Evolutionary conservation across 1,139 yeast species (phyloP).

Genomic region (Blastobotrys ciferrii): DNA sequence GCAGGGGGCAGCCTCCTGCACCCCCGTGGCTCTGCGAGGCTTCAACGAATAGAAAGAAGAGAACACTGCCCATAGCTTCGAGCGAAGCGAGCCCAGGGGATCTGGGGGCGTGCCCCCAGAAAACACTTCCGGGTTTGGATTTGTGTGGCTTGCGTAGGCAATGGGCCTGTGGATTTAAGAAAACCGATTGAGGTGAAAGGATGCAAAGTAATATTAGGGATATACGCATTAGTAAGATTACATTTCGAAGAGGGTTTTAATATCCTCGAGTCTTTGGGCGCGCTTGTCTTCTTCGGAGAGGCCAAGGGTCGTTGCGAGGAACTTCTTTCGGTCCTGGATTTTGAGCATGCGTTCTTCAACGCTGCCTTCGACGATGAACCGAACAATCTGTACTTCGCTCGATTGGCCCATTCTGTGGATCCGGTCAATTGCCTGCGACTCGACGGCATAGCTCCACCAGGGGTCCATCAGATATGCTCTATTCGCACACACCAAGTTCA

Average conservation of each 20-base stretch:
- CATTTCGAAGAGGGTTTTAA: constrained; percentile 66
- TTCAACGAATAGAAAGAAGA: too few species aligned
- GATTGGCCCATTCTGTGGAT: constrained; percentile 89
- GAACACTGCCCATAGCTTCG: too few species aligned
- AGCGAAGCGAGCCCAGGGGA: too few species aligned
- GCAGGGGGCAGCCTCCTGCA: too few species aligned
- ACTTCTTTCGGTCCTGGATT: constrained; percentile 83
- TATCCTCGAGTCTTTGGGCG: constrained; percentile 74
- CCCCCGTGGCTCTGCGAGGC: too few species aligned
- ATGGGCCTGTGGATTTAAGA: too few species aligned
- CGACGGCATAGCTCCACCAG: constrained; percentile 96
- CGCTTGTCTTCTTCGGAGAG: constrained; percentile 74
- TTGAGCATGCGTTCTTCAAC: constrained; percentile 90
- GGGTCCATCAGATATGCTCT: constrained; percentile 94
- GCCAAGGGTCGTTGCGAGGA: constrained; percentile 81
- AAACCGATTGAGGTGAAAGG: too few species aligned
- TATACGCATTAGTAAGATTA: not conserved
- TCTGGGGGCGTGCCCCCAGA: too few species aligned
- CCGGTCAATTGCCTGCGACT: constrained; percentile 93
- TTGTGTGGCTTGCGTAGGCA: too few species aligned
- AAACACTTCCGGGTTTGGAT: too few species aligned
- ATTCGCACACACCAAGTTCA: constrained; percentile 83
- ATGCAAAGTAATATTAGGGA: not conserved
- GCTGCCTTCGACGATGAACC: constrained; percentile 79
- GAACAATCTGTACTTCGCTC: constrained; percentile 64